Evolutionary conservation across 1,284 basidiomycete species (phyloP).

Genomic region (Moesziomyces parantarcticus): DNA sequence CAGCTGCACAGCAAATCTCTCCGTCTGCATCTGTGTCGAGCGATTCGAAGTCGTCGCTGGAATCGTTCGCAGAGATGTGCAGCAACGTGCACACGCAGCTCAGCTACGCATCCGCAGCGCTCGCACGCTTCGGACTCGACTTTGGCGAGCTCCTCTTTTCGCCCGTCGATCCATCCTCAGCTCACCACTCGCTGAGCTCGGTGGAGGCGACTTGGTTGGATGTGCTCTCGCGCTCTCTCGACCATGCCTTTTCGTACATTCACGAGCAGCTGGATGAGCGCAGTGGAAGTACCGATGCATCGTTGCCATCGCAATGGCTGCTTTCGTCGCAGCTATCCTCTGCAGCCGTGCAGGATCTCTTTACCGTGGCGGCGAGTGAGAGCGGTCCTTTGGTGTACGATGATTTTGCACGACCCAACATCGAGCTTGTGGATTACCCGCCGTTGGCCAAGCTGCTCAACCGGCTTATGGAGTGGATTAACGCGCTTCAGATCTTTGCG

Average conservation of each 20-base stretch:
- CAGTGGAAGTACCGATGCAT: neutral
- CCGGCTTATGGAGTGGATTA: conserved; percentile 20
- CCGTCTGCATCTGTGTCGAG: neutral
- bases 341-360: conserved; percentile 13
- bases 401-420: conserved; percentile 24
- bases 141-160: conserved; percentile 35
- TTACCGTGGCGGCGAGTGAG: neutral
- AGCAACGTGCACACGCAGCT: conserved; percentile 41
- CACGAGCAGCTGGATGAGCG: conserved; percentile 14
- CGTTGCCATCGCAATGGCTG: conserved; percentile 19
- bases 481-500: conserved; percentile 32
- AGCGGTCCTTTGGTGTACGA: conserved; percentile 9
- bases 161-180: neutral
- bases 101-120: conserved; percentile 33
- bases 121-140: conserved; percentile 44
- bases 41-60: conserved; percentile 10
- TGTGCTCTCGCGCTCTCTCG: conserved; percentile 15
- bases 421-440: conserved; percentile 32
- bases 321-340: conserved; percentile 17
- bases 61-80: conserved; percentile 25
- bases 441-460: conserved; percentile 31
- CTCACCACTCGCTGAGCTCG: conserved; percentile 2
- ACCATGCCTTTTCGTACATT: conserved; percentile 5
- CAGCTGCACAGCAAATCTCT: neutral
- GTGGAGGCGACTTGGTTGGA: conserved; percentile 25